Conservation (phyloP, 768 basidiomycete genomes). For the Filobasidium floriforme region DNA sequence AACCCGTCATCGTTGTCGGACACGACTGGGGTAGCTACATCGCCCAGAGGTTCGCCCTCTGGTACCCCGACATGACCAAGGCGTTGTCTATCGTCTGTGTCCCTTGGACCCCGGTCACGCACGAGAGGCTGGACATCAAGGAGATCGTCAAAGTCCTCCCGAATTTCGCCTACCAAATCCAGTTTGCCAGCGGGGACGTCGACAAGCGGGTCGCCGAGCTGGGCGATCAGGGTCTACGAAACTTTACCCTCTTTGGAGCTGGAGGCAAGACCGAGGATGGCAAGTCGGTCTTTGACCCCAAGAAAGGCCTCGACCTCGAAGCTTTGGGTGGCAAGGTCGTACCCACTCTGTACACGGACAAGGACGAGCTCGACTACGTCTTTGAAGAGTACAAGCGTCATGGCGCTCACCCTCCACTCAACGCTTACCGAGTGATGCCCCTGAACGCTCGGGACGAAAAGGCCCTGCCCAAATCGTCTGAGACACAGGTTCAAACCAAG, state of each 20-base stretch:
- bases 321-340: slow-evolving; percentile 7
- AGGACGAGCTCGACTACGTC: slow-evolving; percentile 57
- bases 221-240: slow-evolving; percentile 46
- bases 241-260: not conserved
- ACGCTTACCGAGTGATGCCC: slow-evolving; percentile 63
- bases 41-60: slow-evolving; percentile 62
- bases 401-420: slow-evolving; percentile 64
- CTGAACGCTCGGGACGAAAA: slow-evolving; percentile 61
- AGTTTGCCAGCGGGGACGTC: slow-evolving; percentile 55
- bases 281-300: slow-evolving; percentile 2
- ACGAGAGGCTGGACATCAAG: slow-evolving; percentile 51
- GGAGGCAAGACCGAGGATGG: slow-evolving; percentile 2
- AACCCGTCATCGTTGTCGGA: slow-evolving; percentile 54
- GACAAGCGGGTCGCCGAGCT: slow-evolving; percentile 55
- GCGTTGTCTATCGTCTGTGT: slow-evolving; percentile 62
- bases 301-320: slow-evolving; percentile 13
- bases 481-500: not conserved
- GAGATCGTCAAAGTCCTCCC: slow-evolving; percentile 54
- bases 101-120: slow-evolving; percentile 59
- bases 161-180: slow-evolving; percentile 61
- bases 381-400: slow-evolving; percentile 47
- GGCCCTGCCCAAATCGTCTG: slow-evolving; percentile 9
- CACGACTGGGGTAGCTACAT: slow-evolving; percentile 73
- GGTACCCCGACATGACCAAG: slow-evolving; percentile 63
- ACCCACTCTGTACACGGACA: slow-evolving; percentile 19